phyloP scores from a whole-genome alignment of 768 basidiomycete species.

The Holtermannia corniformis region DNA sequence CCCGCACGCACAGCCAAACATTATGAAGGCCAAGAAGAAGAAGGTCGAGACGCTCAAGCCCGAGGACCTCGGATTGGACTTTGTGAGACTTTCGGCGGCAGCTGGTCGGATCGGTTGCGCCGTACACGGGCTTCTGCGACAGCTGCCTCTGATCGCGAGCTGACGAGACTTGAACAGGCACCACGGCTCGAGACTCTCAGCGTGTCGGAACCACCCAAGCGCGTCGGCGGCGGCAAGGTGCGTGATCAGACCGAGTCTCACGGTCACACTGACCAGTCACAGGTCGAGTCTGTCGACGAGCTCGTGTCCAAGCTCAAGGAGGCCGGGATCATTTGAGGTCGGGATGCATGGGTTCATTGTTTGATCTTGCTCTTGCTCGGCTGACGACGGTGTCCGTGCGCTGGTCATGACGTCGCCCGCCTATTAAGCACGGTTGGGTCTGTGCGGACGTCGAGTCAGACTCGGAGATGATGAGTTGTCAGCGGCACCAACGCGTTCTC shows the following conservation, averaged over 20 bases:
- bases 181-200: conserved; percentile 77
- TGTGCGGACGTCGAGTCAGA: no score
- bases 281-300: conserved; percentile 80
- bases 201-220: conserved; percentile 78
- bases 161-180: conserved; percentile 36
- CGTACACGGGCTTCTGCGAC: background rate
- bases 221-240: conserved; percentile 85
- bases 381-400: no score
- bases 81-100: conserved; percentile 40
- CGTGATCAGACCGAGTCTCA: conserved; percentile 9
- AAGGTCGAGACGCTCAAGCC: conserved; percentile 73
- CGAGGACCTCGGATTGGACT: conserved; percentile 71
- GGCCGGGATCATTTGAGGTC: conserved; percentile 51
- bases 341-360: background rate
- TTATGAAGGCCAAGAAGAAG: conserved; percentile 84
- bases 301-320: conserved; percentile 80
- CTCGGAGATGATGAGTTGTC: no score
- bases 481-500: no score
- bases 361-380: no score
- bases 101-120: background rate
- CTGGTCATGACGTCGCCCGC: no score
- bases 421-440: no score
- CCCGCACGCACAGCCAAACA: conserved; percentile 33
- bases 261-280: background rate
- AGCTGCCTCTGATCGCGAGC: background rate